Evolutionary conservation across 805 yeast genomes (phyloP), one percentile per base, ranked within the genome.

Genomic region (Wickerhamiella siamensis): DNA sequence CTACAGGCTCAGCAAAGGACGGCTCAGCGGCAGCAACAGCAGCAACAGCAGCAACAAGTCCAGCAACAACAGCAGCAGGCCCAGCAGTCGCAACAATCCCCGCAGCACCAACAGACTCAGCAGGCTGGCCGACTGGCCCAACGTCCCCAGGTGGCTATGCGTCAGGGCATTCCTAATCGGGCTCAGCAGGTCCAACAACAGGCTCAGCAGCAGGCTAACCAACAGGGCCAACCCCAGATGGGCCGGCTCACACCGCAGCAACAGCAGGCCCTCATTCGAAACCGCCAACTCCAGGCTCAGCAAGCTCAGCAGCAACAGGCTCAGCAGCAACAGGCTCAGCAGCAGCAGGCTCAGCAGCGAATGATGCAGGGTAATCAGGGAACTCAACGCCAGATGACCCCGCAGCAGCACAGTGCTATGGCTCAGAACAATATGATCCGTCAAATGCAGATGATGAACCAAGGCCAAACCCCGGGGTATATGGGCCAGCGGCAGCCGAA

Each of bases 41-140:
- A 58, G 42, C 53, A 52, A 37, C 41, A 5, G n/a, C 37, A 10
- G 16, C 37, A 33, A 20, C 38, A 45, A 54, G 24, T 58, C 41
- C 60, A 55, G 43, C 48, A 44, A 44, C 58, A 55, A 38, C 52
- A 49, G 42, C 58, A 54, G 32, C 51, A 50, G 20, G 47, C 39
- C 33, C 20, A 47, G 43, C 45, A 50, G 39, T 37, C 36, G 36
- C 43, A 46, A 39, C 39, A 40, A 24, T 29, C 21, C 17, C 33
- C 9, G 10, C 45, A 38, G 16, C 47, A 36, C 51, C 57, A 47
- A 50, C 59, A 51, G 57, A 56, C 38, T 46, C 58, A 31, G 42
- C 56, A 44, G 14, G 26, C 6, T 9, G 18, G 18, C 6, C 33
- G 18, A 31, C 15, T 6, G 31, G 45, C 32, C n/a, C 48, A 45